Conservation (phyloP, 352 stramenopile genomes). For the Phytopythium litorale region DNA sequence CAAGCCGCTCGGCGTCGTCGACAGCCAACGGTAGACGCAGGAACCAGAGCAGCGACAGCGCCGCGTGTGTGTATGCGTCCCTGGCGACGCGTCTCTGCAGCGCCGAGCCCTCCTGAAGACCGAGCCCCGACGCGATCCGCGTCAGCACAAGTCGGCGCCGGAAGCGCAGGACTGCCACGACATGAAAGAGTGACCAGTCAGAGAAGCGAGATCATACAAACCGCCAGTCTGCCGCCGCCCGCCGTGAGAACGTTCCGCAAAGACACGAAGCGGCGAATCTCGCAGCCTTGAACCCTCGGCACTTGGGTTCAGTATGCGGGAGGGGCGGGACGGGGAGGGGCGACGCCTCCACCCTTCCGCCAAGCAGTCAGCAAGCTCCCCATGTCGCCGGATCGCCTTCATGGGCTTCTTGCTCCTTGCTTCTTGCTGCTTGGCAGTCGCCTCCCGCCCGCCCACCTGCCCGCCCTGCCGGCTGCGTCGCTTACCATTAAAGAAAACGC, state of each 20-base stretch:
- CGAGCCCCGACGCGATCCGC: constrained; percentile 25
- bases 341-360: not conserved
- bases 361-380: not conserved
- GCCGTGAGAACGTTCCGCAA: constrained; percentile 7
- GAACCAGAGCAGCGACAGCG: constrained; percentile 48
- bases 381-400: not conserved
- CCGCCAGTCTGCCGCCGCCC: not conserved
- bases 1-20: not conserved
- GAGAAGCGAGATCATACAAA: not conserved
- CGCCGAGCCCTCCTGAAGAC: constrained; percentile 4
- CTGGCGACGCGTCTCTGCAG: constrained; percentile 18
- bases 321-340: not conserved
- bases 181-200: not conserved
- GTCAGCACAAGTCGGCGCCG: constrained; percentile 33
- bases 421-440: not conserved
- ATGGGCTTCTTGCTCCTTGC: not conserved
- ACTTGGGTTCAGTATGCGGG: constrained; percentile 1
- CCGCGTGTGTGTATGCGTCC: constrained; percentile 20
- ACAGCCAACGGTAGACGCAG: constrained; percentile 27
- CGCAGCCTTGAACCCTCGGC: not conserved
- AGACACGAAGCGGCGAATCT: constrained; percentile 9
- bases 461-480: constrained; percentile 5
- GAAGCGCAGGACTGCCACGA: constrained; percentile 36
- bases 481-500: constrained; percentile 52
- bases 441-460: not conserved